Evolutionary conservation across 2,329 filamentous ascomycete genomes (phyloP), one percentile per base, ranked within the genome.

Genomic region (Tolypocladium tundrense): DNA sequence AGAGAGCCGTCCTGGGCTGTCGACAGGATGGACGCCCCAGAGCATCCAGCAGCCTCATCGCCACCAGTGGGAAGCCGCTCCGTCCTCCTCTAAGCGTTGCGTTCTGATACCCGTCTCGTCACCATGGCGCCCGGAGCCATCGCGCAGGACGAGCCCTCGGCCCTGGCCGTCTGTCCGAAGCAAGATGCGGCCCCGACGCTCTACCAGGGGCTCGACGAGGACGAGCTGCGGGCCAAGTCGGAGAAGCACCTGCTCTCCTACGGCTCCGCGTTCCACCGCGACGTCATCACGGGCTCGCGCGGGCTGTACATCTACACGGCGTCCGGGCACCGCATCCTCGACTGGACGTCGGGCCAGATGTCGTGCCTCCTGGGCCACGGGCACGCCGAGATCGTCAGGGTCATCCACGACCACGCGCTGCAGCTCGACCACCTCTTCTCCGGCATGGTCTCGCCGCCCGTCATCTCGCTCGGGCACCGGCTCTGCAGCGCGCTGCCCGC

Each of bases 281-380:
- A 69, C 43, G 62, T 80, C 6, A 75, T 81, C 45, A 70, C 70
- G 21, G 73, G 71, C 42, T 73, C 76, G 13, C 65, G 72, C 35
- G 78, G 79, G 0, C 69, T 75, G 1, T 72, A 72, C 57, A 70
- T 83, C 53, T 79, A 79, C 65, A 77, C 75, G 19, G 70, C 74
- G 1, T 67, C 69, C 10, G 73, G 74, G 8, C 73, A 74, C 54
- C 71, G 72, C 54, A 76, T 85, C 57, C 74, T 85, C 0, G 81
- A 85, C 67, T 84, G 77, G 70, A 85, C 81, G 1, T 84, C 81
- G 0, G 81, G 82, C 16, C 82, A 86, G 60, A 85, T 85, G 80
- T 79, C 75, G 8, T 84, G 77, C 40, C 72, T 86, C 0, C 70
- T 86, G 1, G 82, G 82, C 9, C 83, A 86, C 63, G 77, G 76